Evolutionary conservation across 352 stramenopile genomes (phyloP), one percentile per base, ranked within the genome.

Genomic region (Globisporangium megalacanthum): DNA sequence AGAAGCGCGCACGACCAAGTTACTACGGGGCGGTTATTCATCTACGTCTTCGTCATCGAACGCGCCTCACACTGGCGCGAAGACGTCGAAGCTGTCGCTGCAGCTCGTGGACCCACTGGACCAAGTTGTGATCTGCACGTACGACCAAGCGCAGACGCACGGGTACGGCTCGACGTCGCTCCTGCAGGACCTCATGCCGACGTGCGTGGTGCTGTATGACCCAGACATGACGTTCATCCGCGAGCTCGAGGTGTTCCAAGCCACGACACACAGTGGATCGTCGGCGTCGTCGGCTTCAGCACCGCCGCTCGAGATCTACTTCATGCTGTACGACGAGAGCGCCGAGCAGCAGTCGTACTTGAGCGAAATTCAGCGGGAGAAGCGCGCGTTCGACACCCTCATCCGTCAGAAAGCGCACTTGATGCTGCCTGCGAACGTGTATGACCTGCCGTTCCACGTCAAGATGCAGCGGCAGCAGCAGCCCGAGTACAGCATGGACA

Each of bases 271-370:
- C 51, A 37, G 58, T 58, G 11, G 17, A 22, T 22, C 49, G 37
- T 33, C 6, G 10, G 17, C n/a, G 22, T 20, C 46, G 9, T 2
- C 46, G 33, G 5, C 20, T 4, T 7, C 20, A 15, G 20, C 20
- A 11, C 50, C 50, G 20, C 57, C 76, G 8, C 61, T 97, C 7
- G 74, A 94, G 58, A 87, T 98, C 22, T 98, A 98, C 64, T 98
- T 99, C 54, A 89, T 98, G 67, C 77, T 98, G 51, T 98, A 98
- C 73, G 84, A 98, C 59, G 87, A 98, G 52, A 98, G 90, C 69
- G 92, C 94, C 4, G 97, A 99, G 69, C 88, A 98, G 66, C 95
- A 98, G 60, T 86, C 82, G 19, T 99, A 98, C 60, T 68, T 97
- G 58, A 97, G 92, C 51, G 75, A 94, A 48, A 86, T 99, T 41